Percentiles rank a stretch among this genome's conserved stretches.
Conservation (phyloP, 192 early-diverging fungal species). For the Lobosporangium transversale region DNA sequence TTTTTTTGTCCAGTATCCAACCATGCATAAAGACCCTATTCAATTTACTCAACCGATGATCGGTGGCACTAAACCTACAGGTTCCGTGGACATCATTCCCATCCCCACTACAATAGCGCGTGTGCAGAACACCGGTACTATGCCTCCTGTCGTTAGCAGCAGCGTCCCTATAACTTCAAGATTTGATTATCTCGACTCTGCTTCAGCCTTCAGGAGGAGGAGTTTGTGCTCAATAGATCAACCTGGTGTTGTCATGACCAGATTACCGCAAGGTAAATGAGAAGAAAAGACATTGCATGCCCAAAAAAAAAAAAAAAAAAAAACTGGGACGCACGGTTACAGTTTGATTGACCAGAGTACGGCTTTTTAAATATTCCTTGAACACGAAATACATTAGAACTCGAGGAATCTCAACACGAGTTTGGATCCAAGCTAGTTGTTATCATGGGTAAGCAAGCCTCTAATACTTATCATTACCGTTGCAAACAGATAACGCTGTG, state of each 20-base stretch:
- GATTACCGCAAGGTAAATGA: constrained; percentile 53
- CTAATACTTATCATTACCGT: no score
- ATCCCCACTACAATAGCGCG: neutral
- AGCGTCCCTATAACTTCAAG: no score
- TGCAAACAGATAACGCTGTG: no score
- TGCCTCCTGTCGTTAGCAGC: constrained; percentile 1
- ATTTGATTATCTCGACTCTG: constrained; percentile 9
- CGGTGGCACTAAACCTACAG: constrained; percentile 9
- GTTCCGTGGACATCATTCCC: constrained; percentile 2
- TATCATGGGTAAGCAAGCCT: constrained; percentile 86
- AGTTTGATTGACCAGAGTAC: no score
- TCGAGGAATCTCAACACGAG: constrained; percentile 67
- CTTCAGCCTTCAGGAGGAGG: constrained; percentile 24
- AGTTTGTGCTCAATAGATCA: constrained; percentile 55
- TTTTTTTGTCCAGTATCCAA: no score
- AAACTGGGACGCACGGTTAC: constrained; percentile 1
- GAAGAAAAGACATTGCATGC: neutral
- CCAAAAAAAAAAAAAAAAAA: constrained; percentile 12
- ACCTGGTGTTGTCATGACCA: constrained; percentile 62
- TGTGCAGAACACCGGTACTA: neutral
- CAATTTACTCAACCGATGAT: constrained; percentile 22
- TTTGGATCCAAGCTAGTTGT: constrained; percentile 91
- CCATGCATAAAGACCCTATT: constrained; percentile 46
- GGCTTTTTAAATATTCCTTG: no score
- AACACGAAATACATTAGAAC: constrained; percentile 26